These are phyloP conservation scores for Salvia rosmarinus DNA, from an alignment of 257 asterid genomes.

Conservation along the genomic window DNA sequence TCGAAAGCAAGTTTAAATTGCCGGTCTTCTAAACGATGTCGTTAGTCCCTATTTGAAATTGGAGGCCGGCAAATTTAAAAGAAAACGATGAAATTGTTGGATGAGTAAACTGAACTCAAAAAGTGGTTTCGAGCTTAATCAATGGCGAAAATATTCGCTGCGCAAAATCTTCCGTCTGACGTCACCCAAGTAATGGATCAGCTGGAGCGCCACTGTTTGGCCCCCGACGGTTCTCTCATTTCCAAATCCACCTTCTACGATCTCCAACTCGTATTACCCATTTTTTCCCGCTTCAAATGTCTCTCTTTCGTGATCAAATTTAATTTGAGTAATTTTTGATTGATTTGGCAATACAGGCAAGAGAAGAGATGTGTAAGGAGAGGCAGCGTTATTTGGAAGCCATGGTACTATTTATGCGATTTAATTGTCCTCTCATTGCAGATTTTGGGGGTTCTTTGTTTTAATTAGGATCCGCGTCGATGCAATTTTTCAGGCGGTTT, in stretches of 20 bases:
- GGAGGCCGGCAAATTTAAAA: conserved; percentile 24
- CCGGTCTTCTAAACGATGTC: conserved; percentile 13
- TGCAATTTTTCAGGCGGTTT: conserved; percentile 61
- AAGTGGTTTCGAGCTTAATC: conserved; percentile 2
- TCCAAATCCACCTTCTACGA: conserved; percentile 85
- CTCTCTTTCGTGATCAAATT: neutral
- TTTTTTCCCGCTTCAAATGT: conserved; percentile 11
- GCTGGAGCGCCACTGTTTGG: conserved; percentile 92
- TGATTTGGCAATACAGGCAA: conserved; percentile 65
- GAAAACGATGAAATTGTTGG: neutral
- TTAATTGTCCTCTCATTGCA: neutral
- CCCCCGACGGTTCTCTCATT: conserved; percentile 93
- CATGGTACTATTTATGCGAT: conserved; percentile 48
- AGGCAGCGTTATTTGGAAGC: conserved; percentile 93
- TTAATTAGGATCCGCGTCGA: conserved; percentile 15
- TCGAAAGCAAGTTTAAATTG: neutral
- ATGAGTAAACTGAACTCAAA: conserved; percentile 17
- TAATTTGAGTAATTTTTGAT: conserved; percentile 5
- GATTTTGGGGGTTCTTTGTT: conserved; percentile 21
- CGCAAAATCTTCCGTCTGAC: conserved; percentile 76
- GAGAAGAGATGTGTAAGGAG: conserved; percentile 96
- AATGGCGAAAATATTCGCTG: conserved; percentile 60
- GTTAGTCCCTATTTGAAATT: conserved; percentile 17
- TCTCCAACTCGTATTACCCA: conserved; percentile 69
- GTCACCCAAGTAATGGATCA: conserved; percentile 78